A percentile compares a stretch with the other conserved stretches of the same genome.
Conservation (phyloP, 306 rosid genomes). For the Amphicarpaea edgeworthii region DNA sequence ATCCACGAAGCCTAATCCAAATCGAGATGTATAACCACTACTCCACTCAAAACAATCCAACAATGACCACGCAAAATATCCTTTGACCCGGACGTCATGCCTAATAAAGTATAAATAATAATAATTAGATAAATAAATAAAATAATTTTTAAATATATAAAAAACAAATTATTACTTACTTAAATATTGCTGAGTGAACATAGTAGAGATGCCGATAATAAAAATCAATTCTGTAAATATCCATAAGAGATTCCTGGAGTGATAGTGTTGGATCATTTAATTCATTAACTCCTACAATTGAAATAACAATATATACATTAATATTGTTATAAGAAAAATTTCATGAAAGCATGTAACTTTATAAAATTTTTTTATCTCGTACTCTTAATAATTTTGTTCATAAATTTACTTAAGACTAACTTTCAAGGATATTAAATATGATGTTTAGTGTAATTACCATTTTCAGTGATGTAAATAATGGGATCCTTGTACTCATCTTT, state of each 20-base stretch:
- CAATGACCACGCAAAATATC: slow-evolving; percentile 68
- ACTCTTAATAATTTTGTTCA: background rate
- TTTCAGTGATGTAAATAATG: slow-evolving; percentile 45
- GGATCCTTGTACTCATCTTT: no score
- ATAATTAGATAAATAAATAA: background rate
- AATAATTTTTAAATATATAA: background rate
- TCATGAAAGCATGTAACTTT: no score
- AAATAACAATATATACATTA: background rate
- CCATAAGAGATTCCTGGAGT: slow-evolving; percentile 52
- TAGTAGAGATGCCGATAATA: slow-evolving; percentile 55
- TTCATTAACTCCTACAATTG: slow-evolving; percentile 59
- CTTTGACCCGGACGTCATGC: slow-evolving; percentile 58
- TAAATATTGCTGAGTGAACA: slow-evolving; percentile 56
- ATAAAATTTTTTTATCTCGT: no score
- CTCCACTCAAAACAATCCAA: slow-evolving; percentile 65
- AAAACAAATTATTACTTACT: slow-evolving; percentile 29
- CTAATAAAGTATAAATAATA: slow-evolving; percentile 1
- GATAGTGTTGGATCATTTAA: slow-evolving; percentile 49
- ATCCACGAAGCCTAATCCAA: slow-evolving; percentile 61
- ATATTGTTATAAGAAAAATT: background rate
- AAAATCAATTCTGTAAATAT: slow-evolving; percentile 57
- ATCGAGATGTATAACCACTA: slow-evolving; percentile 50
- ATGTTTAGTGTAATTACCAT: slow-evolving; percentile 47
- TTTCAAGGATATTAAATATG: no score
- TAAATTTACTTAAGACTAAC: background rate